phyloP scores from a whole-genome alignment of 306 rosid species.

The Lathyrus oleraceus region DNA sequence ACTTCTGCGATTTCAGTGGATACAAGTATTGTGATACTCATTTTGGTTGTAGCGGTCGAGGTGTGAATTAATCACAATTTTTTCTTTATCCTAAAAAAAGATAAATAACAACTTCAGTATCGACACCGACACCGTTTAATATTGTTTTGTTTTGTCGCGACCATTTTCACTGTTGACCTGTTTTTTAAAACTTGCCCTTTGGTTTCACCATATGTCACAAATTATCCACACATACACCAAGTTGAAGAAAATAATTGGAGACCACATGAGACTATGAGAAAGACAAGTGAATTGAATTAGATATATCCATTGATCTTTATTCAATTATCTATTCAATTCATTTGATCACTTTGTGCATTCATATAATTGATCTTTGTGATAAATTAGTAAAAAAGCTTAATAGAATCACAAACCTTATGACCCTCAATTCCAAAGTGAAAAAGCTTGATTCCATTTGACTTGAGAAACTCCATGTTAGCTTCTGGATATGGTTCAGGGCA shows the following conservation, averaged over 20 bases:
- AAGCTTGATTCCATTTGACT: constrained; percentile 79
- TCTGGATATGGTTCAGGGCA: constrained; percentile 96
- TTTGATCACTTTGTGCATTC: not conserved
- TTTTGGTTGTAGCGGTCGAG: no score
- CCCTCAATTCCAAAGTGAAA: constrained; percentile 97
- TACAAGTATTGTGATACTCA: no score
- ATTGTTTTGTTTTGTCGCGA: no score
- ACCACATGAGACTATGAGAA: constrained; percentile 23
- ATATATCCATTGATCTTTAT: constrained; percentile 28
- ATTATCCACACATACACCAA: constrained; percentile 25
- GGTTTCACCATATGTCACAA: constrained; percentile 2
- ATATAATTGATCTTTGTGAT: not conserved
- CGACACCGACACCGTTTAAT: no score
- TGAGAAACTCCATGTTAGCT: constrained; percentile 79
- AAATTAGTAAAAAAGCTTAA: not conserved
- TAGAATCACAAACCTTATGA: constrained; percentile 57
- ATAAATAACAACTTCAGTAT: no score
- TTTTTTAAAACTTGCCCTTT: no score
- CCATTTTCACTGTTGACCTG: no score
- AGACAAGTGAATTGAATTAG: constrained; percentile 32
- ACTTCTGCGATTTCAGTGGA: no score
- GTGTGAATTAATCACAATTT: no score
- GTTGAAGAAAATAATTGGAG: constrained; percentile 10
- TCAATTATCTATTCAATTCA: constrained; percentile 8
- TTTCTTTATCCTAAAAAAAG: no score